phyloP scores from a whole-genome alignment of 1,139 yeast genomes.

The Pneumocystis oryctolagi region DNA sequence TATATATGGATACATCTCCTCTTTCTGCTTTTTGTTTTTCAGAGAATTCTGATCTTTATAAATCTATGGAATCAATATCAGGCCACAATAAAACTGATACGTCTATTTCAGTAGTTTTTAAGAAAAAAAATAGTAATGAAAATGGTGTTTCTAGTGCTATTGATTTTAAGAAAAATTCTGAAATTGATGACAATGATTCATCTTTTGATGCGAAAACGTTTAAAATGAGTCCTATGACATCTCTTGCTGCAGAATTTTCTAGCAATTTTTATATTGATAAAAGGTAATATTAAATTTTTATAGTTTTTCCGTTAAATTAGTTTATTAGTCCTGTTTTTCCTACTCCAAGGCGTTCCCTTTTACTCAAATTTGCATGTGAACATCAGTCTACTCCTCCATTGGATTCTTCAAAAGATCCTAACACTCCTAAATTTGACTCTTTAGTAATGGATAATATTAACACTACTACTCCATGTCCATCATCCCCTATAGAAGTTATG shows the following conservation, averaged over 20 bases:
- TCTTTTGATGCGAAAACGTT: neutral
- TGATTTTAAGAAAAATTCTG: neutral
- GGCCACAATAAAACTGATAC: neutral
- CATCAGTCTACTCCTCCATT: slow-evolving; percentile 9
- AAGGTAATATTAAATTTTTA: neutral
- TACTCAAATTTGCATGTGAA: slow-evolving; percentile 18
- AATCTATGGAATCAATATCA: neutral
- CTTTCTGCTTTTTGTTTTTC: neutral
- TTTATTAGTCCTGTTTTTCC: slow-evolving; percentile 20
- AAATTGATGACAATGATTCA: neutral
- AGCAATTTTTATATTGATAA: slow-evolving; percentile 5
- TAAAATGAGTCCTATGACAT: slow-evolving; percentile 4
- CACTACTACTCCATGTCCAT: slow-evolving; percentile 1
- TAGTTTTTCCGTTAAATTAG: neutral
- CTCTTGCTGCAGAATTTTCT: slow-evolving; percentile 8
- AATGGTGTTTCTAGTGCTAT: neutral
- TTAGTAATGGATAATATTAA: neutral
- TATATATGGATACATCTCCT: neutral
- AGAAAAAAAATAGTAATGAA: neutral
- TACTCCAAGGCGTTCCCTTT: slow-evolving; percentile 25
- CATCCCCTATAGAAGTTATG: slow-evolving; percentile 15
- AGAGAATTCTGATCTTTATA: neutral
- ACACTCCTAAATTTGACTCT: slow-evolving; percentile 13
- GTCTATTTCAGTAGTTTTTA: neutral
- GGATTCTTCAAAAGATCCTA: slow-evolving; percentile 2